Evolutionary conservation across 352 stramenopile species (phyloP), one percentile per base, ranked within the genome.

Genomic region (Phytopythium montanum): DNA sequence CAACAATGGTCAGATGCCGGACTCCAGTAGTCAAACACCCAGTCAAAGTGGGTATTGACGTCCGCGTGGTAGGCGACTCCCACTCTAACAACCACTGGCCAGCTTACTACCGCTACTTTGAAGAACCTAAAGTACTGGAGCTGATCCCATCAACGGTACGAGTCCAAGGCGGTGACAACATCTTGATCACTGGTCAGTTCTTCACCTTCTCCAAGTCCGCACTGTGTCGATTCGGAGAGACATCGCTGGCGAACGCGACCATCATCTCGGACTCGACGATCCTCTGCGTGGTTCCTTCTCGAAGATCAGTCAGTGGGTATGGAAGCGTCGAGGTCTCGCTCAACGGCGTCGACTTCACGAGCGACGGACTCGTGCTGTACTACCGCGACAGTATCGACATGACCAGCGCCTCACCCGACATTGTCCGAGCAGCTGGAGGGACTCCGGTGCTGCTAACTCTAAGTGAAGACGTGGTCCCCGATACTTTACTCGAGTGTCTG

Each of bases 311-410:
- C 21, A 41, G 49, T 13, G 73, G 73, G 0, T 84, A 73, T 26
- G 60, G 69, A 4, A 38, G 48, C 10, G 44, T 87, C 3, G 69
- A 81, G 51, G 31, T 88, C 12, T 72, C 73, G 23, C 44, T 84
- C 33, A 87, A 87, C 49, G 71, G 69, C 5, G 59, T 81, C 16
- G 77, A 87, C 29, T 85, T 75, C 28, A 85, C 69, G 5, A 50
- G 34, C 5, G 63, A 64, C 25, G 41, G 53, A 5, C 55, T 59
- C 9, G 50, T 60, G 4, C 2, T 87, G 7, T 70, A 76, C 23
- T 84, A 76, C 48, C 68, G 65, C 49, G 73, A 72, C 19, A 69
- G 59, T 19, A 33, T 77, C 18, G 61, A 63, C 1, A 45, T 74
- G 2, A 14, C 71, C 6, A 38, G 31, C 21, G 48, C 81, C 12